Evolutionary conservation across 768 basidiomycete genomes (phyloP).

Genomic region (Candolleomyces eurysporus): DNA sequence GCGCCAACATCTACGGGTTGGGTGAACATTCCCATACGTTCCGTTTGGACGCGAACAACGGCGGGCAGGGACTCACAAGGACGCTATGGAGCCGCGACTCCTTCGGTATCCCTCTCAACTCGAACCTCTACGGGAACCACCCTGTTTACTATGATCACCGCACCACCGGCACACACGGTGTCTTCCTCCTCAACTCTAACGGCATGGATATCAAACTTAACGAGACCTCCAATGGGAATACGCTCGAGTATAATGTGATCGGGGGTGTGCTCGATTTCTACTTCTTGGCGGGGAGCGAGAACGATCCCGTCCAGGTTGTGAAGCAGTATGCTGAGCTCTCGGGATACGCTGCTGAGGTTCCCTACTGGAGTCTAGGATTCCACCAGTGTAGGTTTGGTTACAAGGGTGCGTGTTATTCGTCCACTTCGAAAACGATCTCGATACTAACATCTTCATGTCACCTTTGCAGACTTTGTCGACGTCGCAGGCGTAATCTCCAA

Average conservation of each 20-base stretch:
- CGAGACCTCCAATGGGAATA: slow-evolving; percentile 27
- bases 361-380: slow-evolving; percentile 72
- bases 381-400: slow-evolving; percentile 77
- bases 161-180: slow-evolving; percentile 62
- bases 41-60: slow-evolving; percentile 48
- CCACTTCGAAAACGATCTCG: background rate
- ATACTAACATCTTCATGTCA: background rate
- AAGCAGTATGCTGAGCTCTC: slow-evolving; percentile 69
- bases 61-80: slow-evolving; percentile 29
- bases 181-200: slow-evolving; percentile 66
- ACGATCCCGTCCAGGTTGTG: slow-evolving; percentile 54
- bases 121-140: slow-evolving; percentile 72
- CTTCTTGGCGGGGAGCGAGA: slow-evolving; percentile 68
- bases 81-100: slow-evolving; percentile 70
- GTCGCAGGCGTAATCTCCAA: slow-evolving; percentile 61
- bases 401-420: slow-evolving; percentile 35
- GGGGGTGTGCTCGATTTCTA: slow-evolving; percentile 79
- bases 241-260: slow-evolving; percentile 73
- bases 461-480: slow-evolving; percentile 51
- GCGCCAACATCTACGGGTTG: slow-evolving; percentile 74
- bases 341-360: slow-evolving; percentile 67
- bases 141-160: slow-evolving; percentile 75
- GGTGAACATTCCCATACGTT: slow-evolving; percentile 73
- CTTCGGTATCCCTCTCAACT: slow-evolving; percentile 52
- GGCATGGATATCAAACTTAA: slow-evolving; percentile 78